A percentile compares a stretch with the other conserved stretches of the same genome.
Evolutionary conservation across 148 eudicot species (phyloP).

Genomic region (Linanthus parryae): DNA sequence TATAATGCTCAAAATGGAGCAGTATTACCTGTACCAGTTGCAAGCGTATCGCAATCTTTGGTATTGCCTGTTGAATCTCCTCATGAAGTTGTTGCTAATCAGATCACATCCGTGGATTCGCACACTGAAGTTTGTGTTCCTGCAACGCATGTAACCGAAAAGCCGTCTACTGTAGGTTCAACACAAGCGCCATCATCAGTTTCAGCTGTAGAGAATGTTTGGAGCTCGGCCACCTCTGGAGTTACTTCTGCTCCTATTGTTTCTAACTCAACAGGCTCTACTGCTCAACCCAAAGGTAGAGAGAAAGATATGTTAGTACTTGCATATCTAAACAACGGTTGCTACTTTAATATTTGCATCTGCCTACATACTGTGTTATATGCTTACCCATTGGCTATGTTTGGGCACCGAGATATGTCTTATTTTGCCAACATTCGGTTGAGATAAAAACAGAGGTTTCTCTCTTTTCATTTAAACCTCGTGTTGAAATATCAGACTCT

Average conservation of each 20-base stretch:
- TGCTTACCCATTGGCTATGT: too few relatives aligned
- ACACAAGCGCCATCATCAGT: constrained; percentile 34
- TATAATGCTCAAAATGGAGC: constrained; percentile 54
- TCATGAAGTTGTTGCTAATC: constrained; percentile 22
- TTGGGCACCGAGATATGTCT: too few relatives aligned
- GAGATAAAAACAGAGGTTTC: too few relatives aligned
- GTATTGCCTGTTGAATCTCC: constrained; percentile 22
- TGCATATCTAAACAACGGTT: too few relatives aligned
- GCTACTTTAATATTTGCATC: too few relatives aligned
- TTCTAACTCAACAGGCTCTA: constrained; percentile 31
- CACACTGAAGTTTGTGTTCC: constrained; percentile 17
- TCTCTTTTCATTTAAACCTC: too few relatives aligned
- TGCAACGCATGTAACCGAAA: constrained; percentile 19
- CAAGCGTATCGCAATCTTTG: constrained; percentile 23
- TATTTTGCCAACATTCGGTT: too few relatives aligned
- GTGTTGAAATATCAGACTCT: too few relatives aligned
- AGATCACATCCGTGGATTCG: constrained; percentile 16
- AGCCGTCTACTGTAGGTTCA: constrained; percentile 23
- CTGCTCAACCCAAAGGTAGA: constrained; percentile 64
- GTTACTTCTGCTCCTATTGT: constrained; percentile 24
- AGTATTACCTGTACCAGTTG: constrained; percentile 28
- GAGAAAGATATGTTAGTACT: not conserved
- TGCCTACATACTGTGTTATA: too few relatives aligned
- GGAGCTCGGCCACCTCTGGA: constrained; percentile 34
- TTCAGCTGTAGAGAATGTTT: constrained; percentile 26